Base-by-base conservation (phyloP, 164 flowering plant species). In the Amborella trichopoda region DNA sequence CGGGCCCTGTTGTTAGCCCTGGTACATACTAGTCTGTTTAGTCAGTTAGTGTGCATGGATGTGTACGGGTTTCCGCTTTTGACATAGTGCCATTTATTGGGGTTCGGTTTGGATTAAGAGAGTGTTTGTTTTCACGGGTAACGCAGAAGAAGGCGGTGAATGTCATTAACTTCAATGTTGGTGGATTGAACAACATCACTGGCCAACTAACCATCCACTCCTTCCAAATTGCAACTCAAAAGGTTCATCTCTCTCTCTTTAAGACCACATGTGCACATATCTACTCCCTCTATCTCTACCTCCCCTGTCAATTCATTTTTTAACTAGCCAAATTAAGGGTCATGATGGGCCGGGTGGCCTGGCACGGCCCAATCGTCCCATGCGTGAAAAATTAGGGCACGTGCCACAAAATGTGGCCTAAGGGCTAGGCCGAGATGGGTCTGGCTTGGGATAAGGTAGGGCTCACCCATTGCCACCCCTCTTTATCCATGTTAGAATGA, bases 121-220 rank as follows among this genome's bases (percentile, higher is more conserved):
- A 32, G 11, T 32, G 11, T 32, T 30, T 30, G 9, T 30, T 30
- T n/a, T 32, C n/a, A 1, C n/a, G 36, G 13, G 11, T 32, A 68
- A 64, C 73, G 80, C 83, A 91, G 98, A 73, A 81, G 8, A 80
- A 83, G 77, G 94, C 98, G 56, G 79, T 61, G 23, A 66, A 66
- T 46, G 55, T 54, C 13, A 50, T 66, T 17, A 43, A 62, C 41
- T 66, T 66, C 50, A 58, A 23, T 47, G 64, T 50, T 17, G 58
- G 66, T 39, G 64, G 67, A 54, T 48, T 66, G 14, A 55, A 43
- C 52, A 41, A 58, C 51, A 48, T 66, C 39, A 58, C 56, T 18
- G 70, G 70, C 46, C 51, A 66, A 52, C 39, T 66, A 20, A 43
- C 54, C 3, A 44, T 66, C 30, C 57, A 48, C 40, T 61, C 66